Base-by-base conservation (phyloP, 139 green algal genomes). In the Microglena sp. region DNA sequence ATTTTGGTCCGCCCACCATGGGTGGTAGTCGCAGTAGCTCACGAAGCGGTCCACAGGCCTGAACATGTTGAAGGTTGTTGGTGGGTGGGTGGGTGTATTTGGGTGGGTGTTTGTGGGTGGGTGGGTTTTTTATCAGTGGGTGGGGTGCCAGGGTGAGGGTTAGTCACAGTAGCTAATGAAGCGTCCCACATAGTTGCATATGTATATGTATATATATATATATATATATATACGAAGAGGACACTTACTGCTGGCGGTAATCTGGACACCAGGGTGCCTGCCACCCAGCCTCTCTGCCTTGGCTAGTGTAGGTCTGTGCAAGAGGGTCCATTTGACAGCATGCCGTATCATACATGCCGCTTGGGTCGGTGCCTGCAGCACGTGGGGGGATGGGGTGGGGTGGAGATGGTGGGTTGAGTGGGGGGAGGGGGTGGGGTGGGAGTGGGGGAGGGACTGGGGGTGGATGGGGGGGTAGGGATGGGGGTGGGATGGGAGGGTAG, bases 1-100 rank as follows among this genome's bases (percentile, higher is more conserved):
- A 21, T 44, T 44, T 11, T 36, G 8, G 56, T 64, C 56, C 8
- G 56, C 31, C 29, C 22, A 64, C 29, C 29, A 31, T 6, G 56
- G 28, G 56, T 64, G 56, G 56, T 35, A 64, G 56, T 64, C 56
- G 29, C 56, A 64, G 56, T 64, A 64, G 56, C 56, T 64, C 8
- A 64, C 56, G 29, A 64, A 64, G 29, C 56, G 28, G 29, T 64
- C 56, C 7, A 64, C 56, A 36, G 28, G 28, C 53, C 53, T 60
- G 53, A 21, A 24, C 15, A n/a, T n/a, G n/a, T n/a, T n/a, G n/a
- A n/a, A n/a, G n/a, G n/a, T n/a, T n/a, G n/a, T n/a, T n/a, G n/a
- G n/a, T n/a, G n/a, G n/a, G n/a, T n/a, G n/a, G n/a, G n/a, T n/a
- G n/a, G n/a, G n/a, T n/a, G n/a, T n/a, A n/a, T n/a, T n/a, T n/a